Base-by-base conservation (phyloP, 2,329 filamentous ascomycete species). In the Trematosphaeria pertusa region DNA sequence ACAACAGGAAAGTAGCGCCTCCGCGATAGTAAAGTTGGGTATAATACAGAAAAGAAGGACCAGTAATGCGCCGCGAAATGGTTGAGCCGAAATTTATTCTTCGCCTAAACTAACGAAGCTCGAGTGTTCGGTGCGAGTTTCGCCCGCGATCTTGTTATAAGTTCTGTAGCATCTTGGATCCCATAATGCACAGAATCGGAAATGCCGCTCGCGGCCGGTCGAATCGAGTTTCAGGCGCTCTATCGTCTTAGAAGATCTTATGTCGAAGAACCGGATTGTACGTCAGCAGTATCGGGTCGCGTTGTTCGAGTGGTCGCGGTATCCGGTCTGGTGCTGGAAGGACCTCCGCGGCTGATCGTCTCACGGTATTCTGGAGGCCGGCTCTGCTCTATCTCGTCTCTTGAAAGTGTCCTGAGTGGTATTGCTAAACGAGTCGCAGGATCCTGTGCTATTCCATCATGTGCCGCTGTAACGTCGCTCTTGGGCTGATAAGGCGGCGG, bases 401-500 rank as follows among this genome's bases (percentile, higher is more conserved):
- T 62, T 19, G 64, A 64, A 7, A 77, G 54, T 1, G 72, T 67
- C 37, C 71, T 67, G 39, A 75, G 51, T 3, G 76, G 75, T 28
- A 76, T 61, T 7, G 69, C 26, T 1, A 70, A 28, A 10, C 40
- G 50, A 26, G 17, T 40, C 8, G 41, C 30, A 3, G 46, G 43
- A 20, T 50, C 43, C 1, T 41, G 35, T 14, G 34, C 26, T 7
- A 38, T 20, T 12, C 31, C 37, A n/a, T 53, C 46, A n/a, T 48
- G 45, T 47, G 45, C 15, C 7, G 50, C 48, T 34, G 59, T 37
- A 46, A 44, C 56, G 11, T 66, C 59, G 18, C 48, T 54, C 49
- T 71, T 73, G 0, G 46, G 73, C 57, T 59, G 74, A 63, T 88
- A 88, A 0, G 85, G 83, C 37, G 85, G 85, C 38, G 85, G 85